Evolutionary conservation across 148 eudicot genomes (phyloP), one percentile per base, ranked within the genome.

Genomic region (Rhododendron williamsianum): DNA sequence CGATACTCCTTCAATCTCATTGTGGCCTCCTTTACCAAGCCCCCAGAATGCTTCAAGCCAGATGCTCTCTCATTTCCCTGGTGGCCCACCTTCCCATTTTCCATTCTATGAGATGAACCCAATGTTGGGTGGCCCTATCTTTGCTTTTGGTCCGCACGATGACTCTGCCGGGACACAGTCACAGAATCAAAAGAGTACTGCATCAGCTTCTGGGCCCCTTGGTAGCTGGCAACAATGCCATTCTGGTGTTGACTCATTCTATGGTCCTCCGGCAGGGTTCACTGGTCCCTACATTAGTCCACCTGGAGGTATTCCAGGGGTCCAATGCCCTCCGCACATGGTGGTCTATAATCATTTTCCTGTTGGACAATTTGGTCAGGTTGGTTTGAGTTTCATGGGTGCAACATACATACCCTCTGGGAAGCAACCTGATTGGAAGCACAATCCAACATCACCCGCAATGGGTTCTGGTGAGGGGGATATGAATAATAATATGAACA

Each of bases 311-410:
- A 92, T 96, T 73, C 92, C 95, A 19, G 97, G 95, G 35, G 97
- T 94, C 48, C 99, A 94, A 89, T 95, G 92, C 36, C 96, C 98
- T 21, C 96, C 98, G 2, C 98, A 94, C 84, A 97, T 97, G 99
- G 98, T 95, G 77, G 93, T 97, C 51, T 97, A 97, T 90, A 95
- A 97, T 89, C 99, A 97, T 91, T 97, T 94, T 89, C 98, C 98
- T 36, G 96, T 95, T 63, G 99, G 99, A 72, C 99, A 94, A 85
- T 96, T 91, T 82, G 98, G 98, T 71, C 98, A 95, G 89, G 98
- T 95, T 82, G 99, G 99, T 65, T 90, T 95, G 90, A 97, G 99
- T 91, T 94, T 93, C 87, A 94, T 95, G 98, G 98, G 99, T 30
- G 81, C 98, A 65, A 92, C 99, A 18, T 97, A 94, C 88, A 90